Percentiles rank a stretch among this genome's conserved stretches.
Evolutionary conservation across 345 rosid species (phyloP).

Genomic region (Brassica incana): DNA sequence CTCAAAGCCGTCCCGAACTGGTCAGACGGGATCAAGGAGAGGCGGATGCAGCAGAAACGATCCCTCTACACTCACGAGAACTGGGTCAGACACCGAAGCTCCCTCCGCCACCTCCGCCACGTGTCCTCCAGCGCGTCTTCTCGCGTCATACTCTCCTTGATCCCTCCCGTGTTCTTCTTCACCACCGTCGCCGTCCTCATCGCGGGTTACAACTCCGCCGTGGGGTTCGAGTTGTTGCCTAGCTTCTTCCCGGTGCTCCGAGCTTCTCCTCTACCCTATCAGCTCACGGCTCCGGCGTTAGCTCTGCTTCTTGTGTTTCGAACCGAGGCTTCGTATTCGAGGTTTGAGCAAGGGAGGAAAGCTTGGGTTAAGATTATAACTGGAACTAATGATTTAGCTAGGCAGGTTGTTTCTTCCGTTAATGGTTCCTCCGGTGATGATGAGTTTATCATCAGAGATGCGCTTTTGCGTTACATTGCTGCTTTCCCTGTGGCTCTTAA

Average conservation of each 20-base stretch:
- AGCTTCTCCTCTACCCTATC: conserved; percentile 83
- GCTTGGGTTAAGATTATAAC: conserved; percentile 82
- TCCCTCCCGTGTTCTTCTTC: conserved; percentile 83
- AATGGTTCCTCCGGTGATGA: conserved; percentile 56
- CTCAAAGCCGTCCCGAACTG: conserved; percentile 78
- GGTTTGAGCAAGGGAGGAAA: conserved; percentile 77
- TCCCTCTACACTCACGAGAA: conserved; percentile 74
- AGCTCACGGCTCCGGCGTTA: conserved; percentile 86
- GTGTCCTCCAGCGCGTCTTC: conserved; percentile 69
- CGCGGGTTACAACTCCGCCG: conserved; percentile 74
- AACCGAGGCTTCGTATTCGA: conserved; percentile 93
- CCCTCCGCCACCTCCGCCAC: conserved; percentile 81
- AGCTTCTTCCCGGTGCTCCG: conserved; percentile 63
- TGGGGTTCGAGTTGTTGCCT: conserved; percentile 59
- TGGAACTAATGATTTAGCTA: conserved; percentile 70
- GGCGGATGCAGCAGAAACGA: conserved; percentile 72
- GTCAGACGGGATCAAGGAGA: conserved; percentile 81
- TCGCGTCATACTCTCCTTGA: conserved; percentile 76
- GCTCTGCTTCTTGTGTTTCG: conserved; percentile 88
- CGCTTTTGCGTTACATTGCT: conserved; percentile 66
- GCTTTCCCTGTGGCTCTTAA: conserved; percentile 90
- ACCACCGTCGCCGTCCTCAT: conserved; percentile 61
- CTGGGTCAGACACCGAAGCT: conserved; percentile 90
- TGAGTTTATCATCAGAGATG: conserved; percentile 42
- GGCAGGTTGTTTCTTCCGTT: conserved; percentile 54